Percentiles rank a stretch among this genome's conserved stretches.
Conservation (phyloP, 2,329 filamentous ascomycete genomes). For the Diplocarpon rosae region DNA sequence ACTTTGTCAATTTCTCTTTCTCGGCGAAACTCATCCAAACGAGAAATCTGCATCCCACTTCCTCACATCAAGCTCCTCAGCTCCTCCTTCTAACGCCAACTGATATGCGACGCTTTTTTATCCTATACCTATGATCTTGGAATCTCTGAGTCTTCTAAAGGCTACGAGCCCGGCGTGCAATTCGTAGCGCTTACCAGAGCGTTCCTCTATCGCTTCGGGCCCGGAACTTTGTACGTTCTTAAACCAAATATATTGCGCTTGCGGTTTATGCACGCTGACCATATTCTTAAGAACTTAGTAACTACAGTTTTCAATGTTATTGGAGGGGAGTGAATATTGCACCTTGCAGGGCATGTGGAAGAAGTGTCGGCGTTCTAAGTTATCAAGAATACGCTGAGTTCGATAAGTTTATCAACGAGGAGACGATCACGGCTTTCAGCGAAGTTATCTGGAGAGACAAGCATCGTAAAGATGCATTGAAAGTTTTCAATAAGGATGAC, state of each 20-base stretch:
- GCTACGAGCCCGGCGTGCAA: constrained; percentile 28
- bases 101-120: constrained; percentile 31
- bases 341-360: constrained; percentile 31
- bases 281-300: constrained; percentile 15
- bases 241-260: constrained; percentile 18
- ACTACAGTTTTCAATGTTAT: constrained; percentile 16
- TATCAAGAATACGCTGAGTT: constrained; percentile 36
- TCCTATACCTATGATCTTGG: constrained; percentile 7
- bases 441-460: constrained; percentile 16
- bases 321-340: constrained; percentile 26
- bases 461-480: constrained; percentile 18
- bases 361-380: constrained; percentile 30
- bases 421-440: constrained; percentile 30
- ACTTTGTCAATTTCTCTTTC: no score
- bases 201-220: constrained; percentile 17
- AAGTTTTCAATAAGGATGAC: constrained; percentile 18
- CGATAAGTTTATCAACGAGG: constrained; percentile 31
- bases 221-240: constrained; percentile 3
- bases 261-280: constrained; percentile 31
- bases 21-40: no score
- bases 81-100: constrained; percentile 34
- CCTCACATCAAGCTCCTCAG: constrained; percentile 31
- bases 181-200: constrained; percentile 18
- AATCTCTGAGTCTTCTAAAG: constrained; percentile 16
- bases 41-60: constrained; percentile 22